These are phyloP conservation scores for Plectranthus barbatus DNA, from an alignment of 257 asterid species.

Conservation along the genomic window DNA sequence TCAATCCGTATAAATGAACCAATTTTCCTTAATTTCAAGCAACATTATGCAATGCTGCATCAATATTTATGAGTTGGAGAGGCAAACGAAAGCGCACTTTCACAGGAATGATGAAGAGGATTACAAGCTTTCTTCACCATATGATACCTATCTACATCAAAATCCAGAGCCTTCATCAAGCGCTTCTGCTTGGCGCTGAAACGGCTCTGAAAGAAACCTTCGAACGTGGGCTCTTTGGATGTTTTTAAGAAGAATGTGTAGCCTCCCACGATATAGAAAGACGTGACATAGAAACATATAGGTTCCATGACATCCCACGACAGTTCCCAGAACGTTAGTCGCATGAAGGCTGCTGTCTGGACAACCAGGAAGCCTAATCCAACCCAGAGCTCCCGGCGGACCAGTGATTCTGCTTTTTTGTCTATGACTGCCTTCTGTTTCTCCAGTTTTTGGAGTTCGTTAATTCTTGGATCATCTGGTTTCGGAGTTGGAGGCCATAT, in stretches of 20 bases:
- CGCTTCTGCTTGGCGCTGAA: slow-evolving; percentile 56
- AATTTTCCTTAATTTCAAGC: neutral
- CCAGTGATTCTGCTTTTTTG: slow-evolving; percentile 41
- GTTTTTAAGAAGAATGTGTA: slow-evolving; percentile 72
- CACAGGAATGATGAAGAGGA: slow-evolving; percentile 18
- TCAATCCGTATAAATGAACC: neutral
- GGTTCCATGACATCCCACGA: slow-evolving; percentile 99
- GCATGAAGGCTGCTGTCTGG: slow-evolving; percentile 84
- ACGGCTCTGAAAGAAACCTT: slow-evolving; percentile 77
- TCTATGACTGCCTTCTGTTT: slow-evolving; percentile 48
- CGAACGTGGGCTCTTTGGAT: slow-evolving; percentile 72
- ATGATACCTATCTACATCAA: slow-evolving; percentile 52
- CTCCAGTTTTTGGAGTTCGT: slow-evolving; percentile 66
- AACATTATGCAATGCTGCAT: neutral
- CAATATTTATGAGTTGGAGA: slow-evolving; percentile 6
- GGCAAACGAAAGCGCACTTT: neutral
- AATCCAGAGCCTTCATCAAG: slow-evolving; percentile 42
- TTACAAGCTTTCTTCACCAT: slow-evolving; percentile 44
- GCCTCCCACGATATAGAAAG: slow-evolving; percentile 74
- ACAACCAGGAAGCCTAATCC: slow-evolving; percentile 60
- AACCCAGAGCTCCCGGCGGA: slow-evolving; percentile 60
- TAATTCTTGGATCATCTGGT: slow-evolving; percentile 33
- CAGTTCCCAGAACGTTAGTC: slow-evolving; percentile 90
- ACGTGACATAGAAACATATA: slow-evolving; percentile 78
- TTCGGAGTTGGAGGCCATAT: slow-evolving; percentile 35